Conservation (phyloP, 495 filamentous ascomycete genomes). For the Peziza echinospora region DNA sequence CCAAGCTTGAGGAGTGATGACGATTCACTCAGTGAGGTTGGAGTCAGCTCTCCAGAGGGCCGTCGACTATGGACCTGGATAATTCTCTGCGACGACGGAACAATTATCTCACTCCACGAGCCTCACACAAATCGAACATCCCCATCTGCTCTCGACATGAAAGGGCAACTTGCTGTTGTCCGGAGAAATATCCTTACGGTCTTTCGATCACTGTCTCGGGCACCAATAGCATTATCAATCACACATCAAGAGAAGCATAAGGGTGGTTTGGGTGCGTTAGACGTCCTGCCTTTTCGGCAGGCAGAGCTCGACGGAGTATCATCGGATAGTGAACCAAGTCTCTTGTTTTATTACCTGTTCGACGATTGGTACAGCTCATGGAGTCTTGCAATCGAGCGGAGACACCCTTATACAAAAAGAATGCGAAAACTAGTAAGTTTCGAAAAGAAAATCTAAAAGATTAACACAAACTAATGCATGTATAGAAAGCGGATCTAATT, state of each 20-base stretch:
- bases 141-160: slow-evolving; percentile 16
- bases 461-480: slow-evolving; percentile 1
- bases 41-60: slow-evolving; percentile 35
- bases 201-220: slow-evolving; percentile 44
- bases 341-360: slow-evolving; percentile 72
- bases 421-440: slow-evolving; percentile 34
- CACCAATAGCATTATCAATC: slow-evolving; percentile 3
- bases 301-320: slow-evolving; percentile 12
- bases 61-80: slow-evolving; percentile 58
- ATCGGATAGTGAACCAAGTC: slow-evolving; percentile 30
- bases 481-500: slow-evolving; percentile 39
- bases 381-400: slow-evolving; percentile 35
- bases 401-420: slow-evolving; percentile 37
- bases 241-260: slow-evolving; percentile 1
- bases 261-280: slow-evolving; percentile 7
- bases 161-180: slow-evolving; percentile 29
- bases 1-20: slow-evolving; percentile 4
- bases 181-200: slow-evolving; percentile 50
- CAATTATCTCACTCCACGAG: slow-evolving; percentile 62
- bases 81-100: slow-evolving; percentile 60
- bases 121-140: slow-evolving; percentile 27
- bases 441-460: neutral
- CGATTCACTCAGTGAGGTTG: slow-evolving; percentile 7
- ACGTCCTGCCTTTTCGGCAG: slow-evolving; percentile 20
- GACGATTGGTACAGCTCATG: slow-evolving; percentile 65